Evolutionary conservation across 495 filamentous ascomycete genomes (phyloP), one percentile per base, ranked within the genome.

Genomic region (Talaromyces wortmannii): DNA sequence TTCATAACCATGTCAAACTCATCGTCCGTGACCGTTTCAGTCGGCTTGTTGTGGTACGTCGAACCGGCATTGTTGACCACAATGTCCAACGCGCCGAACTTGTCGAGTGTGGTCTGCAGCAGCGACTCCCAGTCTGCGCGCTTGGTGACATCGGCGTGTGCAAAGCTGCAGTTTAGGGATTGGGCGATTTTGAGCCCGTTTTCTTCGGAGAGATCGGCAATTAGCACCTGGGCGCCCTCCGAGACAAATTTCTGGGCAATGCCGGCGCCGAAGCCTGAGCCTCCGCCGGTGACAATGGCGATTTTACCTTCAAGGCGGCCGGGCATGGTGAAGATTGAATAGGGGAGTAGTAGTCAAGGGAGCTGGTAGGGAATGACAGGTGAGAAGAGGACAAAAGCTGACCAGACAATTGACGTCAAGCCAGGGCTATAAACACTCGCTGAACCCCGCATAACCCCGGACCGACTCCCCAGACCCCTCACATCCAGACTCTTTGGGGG

Each of bases 1-100:
- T 78, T 74, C 65, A 86, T 79, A 55, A 78, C 74, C 55, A 70
- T 68, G 57, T 85, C 77, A 57, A 83, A 86, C 44, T 87, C 83
- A 6, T 73, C 72, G 48, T 84, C 81, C 0, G 79, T 83, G 13
- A 86, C 83, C 17, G 82, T 72, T 6, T 74, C 44, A 11, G 78
- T 79, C 15, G 77, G 74, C 31, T 76, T 62, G 46, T 65, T 66
- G 52, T 15, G 6, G 50, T 68, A 66, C 12, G 59, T 63, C 12
- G 63, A 52, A 7, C 71, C 71, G 2, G 69, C 71, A 36, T 72
- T 74, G 55, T 74, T 74, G 48, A 74, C 60, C 0, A 74, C 62
- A 30, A 74, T 68, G 59, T 74, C 71, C 5, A 74, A 52, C 11
- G 61, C 48, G 5, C 65, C 63, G 50, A 70, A 66, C 7, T 54